A percentile compares a stretch with the other conserved stretches of the same genome.
Conservation (phyloP, 768 basidiomycete species). For the Rhizopogon vinicolor region DNA sequence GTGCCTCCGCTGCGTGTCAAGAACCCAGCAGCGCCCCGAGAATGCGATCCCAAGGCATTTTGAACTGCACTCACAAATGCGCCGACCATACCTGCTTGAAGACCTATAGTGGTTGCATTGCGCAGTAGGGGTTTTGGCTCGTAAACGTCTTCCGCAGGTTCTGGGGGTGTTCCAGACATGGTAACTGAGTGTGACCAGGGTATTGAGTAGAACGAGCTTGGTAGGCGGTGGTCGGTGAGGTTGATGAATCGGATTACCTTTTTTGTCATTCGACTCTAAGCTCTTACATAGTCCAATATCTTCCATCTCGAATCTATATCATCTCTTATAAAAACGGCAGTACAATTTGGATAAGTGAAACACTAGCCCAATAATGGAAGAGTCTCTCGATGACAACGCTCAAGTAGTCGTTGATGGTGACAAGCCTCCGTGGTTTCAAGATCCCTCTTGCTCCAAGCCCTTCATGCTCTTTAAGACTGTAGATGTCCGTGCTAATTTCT, state of each 20-base stretch:
- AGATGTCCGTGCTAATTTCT: conserved; percentile 33
- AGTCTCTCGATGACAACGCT: background rate
- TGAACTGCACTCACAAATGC: conserved; percentile 69
- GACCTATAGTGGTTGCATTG: conserved; percentile 51
- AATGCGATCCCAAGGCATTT: conserved; percentile 77
- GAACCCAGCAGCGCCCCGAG: conserved; percentile 79
- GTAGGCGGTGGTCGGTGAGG: conserved; percentile 2
- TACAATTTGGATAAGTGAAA: background rate
- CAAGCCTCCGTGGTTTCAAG: conserved; percentile 9
- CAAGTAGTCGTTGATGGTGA: background rate
- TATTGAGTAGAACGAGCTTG: background rate
- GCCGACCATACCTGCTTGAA: conserved; percentile 65
- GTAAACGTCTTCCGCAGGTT: conserved; percentile 22
- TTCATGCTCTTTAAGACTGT: conserved; percentile 39
- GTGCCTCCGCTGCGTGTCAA: conserved; percentile 84
- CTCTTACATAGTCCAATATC: background rate
- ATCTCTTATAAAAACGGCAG: background rate
- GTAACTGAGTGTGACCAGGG: background rate
- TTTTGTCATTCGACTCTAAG: conserved; percentile 10
- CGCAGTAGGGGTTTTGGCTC: conserved; percentile 51
- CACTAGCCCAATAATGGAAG: background rate
- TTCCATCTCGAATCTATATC: background rate
- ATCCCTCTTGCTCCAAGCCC: conserved; percentile 27
- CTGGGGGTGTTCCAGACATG: conserved; percentile 17
- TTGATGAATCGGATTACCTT: conserved; percentile 13